Conservation (phyloP, 1,284 basidiomycete genomes). For the Apiotrichum laibachii region DNA sequence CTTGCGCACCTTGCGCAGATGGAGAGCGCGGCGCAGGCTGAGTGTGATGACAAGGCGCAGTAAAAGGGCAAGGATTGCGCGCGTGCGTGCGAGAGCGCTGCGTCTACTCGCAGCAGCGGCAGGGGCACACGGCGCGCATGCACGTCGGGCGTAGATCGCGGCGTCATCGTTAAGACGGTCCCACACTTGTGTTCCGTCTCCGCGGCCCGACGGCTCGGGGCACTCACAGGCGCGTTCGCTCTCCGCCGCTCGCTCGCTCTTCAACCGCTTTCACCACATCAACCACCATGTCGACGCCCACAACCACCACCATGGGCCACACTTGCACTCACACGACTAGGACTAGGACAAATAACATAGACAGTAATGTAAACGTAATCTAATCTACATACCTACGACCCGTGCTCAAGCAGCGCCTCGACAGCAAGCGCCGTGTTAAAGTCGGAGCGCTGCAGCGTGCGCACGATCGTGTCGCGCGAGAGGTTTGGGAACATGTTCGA, state of each 20-base stretch:
- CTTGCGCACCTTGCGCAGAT: constrained; percentile 39
- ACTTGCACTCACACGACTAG: constrained; percentile 5
- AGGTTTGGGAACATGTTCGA: constrained; percentile 79
- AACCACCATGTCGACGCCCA: neutral
- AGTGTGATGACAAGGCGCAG: constrained; percentile 49
- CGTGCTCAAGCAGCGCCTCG: constrained; percentile 61
- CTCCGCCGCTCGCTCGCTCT: neutral
- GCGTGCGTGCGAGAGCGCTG: too few species aligned
- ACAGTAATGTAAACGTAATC: neutral
- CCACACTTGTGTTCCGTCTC: too few species aligned
- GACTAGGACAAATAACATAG: constrained; percentile 1
- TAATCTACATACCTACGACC: constrained; percentile 8
- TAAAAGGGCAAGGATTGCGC: constrained; percentile 42
- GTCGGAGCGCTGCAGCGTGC: constrained; percentile 69
- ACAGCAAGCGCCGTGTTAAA: constrained; percentile 74
- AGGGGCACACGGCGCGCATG: too few species aligned
- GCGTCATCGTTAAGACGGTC: too few species aligned
- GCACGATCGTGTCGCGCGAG: constrained; percentile 68
- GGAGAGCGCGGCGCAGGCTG: constrained; percentile 18
- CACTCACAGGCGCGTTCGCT: too few species aligned
- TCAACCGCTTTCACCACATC: neutral
- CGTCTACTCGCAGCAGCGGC: too few species aligned
- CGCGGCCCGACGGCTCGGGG: too few species aligned
- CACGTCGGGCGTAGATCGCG: too few species aligned
- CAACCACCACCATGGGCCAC: neutral